Conservation (phyloP, 164 flowering plant species). For the Stephania japonica region DNA sequence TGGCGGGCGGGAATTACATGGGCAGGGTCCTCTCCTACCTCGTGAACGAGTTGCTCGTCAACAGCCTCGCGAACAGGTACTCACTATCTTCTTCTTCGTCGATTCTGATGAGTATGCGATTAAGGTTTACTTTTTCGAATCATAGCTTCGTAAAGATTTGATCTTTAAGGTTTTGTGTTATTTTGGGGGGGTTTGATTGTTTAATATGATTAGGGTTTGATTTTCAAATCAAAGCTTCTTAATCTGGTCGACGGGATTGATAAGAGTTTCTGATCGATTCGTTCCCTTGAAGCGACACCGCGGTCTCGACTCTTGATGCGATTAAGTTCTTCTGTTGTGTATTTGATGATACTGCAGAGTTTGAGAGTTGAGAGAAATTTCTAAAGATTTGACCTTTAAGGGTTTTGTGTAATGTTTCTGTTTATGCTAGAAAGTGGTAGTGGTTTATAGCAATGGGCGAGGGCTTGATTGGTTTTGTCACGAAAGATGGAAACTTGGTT, state of each 20-base stretch:
- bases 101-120: neutral
- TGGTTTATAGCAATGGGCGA: conserved; percentile 6
- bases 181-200: too few species aligned
- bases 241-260: conserved; percentile 28
- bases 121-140: neutral
- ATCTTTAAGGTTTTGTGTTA: neutral
- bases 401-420: neutral
- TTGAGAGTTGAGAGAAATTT: conserved; percentile 7
- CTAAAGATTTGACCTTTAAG: neutral
- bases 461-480: neutral
- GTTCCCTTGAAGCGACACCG: conserved; percentile 24
- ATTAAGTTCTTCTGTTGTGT: neutral
- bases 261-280: conserved; percentile 25
- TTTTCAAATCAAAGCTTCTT: too few species aligned
- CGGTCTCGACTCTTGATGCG: neutral
- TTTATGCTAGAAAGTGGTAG: conserved; percentile 1
- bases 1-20: conserved; percentile 60
- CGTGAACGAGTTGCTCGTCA: conserved; percentile 55
- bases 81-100: neutral
- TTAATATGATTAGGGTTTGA: too few species aligned
- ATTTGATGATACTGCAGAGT: neutral
- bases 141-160: too few species aligned
- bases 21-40: conserved; percentile 53
- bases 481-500: neutral
- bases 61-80: conserved; percentile 72